phyloP scores from a whole-genome alignment of 495 filamentous ascomycete genomes.

The Penicillium pulvis region DNA sequence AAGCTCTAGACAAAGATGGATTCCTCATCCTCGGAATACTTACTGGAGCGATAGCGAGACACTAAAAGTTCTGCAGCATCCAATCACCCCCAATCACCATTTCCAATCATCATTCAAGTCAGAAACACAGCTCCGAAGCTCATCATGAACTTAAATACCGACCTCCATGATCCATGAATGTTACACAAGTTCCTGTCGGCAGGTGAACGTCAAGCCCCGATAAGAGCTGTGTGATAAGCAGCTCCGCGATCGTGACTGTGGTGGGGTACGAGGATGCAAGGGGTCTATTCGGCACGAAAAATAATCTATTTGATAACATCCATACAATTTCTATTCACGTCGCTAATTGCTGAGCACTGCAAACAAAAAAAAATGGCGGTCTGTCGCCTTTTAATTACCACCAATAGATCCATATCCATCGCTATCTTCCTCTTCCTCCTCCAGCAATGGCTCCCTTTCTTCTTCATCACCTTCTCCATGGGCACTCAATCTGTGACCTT shows the following conservation, averaged over 20 bases:
- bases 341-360: not conserved
- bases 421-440: conserved; percentile 27
- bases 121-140: not conserved
- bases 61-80: too few species aligned
- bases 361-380: not conserved
- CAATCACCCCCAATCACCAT: too few species aligned
- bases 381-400: not conserved
- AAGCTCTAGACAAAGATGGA: too few species aligned
- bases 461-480: conserved; percentile 26
- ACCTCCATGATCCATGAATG: too few species aligned
- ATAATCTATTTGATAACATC: not conserved
- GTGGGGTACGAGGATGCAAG: not conserved
- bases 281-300: too few species aligned
- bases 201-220: not conserved
- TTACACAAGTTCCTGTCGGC: not conserved
- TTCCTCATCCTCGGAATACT: too few species aligned
- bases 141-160: not conserved
- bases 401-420: not conserved
- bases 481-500: conserved; percentile 26
- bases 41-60: too few species aligned
- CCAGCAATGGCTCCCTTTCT: conserved; percentile 37
- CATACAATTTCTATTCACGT: not conserved
- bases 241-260: not conserved
- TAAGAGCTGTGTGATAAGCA: not conserved
- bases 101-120: not conserved